These are phyloP conservation scores for Tricholoma sp. DNA, from an alignment of 768 basidiomycete species.

Conservation along the genomic window DNA sequence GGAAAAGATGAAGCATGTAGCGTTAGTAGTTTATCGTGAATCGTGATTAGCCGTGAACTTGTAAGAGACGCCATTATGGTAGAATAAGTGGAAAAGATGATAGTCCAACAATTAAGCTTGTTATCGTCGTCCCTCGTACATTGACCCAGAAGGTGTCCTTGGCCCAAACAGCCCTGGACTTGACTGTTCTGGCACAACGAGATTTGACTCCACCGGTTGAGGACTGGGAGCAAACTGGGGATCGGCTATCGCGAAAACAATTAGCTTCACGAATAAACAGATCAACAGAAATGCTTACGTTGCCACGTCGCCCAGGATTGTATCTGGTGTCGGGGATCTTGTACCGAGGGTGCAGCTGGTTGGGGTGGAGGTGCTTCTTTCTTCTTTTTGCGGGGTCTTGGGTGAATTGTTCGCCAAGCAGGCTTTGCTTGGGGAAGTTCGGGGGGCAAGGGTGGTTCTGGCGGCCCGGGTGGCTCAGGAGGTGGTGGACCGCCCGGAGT, in stretches of 20 bases:
- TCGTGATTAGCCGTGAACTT: not conserved
- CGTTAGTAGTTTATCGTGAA: not conserved
- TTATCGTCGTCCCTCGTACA: not conserved
- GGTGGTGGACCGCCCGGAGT: slow-evolving; percentile 42
- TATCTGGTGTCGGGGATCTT: slow-evolving; percentile 6
- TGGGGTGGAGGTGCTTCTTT: slow-evolving; percentile 35
- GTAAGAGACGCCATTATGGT: not conserved
- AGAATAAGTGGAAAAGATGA: not conserved
- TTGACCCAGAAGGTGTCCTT: slow-evolving; percentile 48
- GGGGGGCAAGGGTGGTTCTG: slow-evolving; percentile 33
- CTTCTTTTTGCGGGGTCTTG: slow-evolving; percentile 34
- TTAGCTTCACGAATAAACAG: slow-evolving; percentile 2
- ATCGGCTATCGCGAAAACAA: slow-evolving; percentile 43
- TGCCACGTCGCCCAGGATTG: slow-evolving; percentile 62
- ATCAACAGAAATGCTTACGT: slow-evolving; percentile 38
- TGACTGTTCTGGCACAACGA: slow-evolving; percentile 52
- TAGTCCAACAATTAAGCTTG: not conserved
- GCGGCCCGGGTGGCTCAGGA: slow-evolving; percentile 25
- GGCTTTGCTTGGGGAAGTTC: slow-evolving; percentile 43
- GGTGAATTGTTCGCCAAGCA: slow-evolving; percentile 56
- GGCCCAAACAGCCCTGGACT: slow-evolving; percentile 78
- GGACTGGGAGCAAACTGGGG: slow-evolving; percentile 53
- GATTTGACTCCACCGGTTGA: slow-evolving; percentile 51
- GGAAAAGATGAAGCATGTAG: not conserved
- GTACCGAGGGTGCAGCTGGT: slow-evolving; percentile 20